Evolutionary conservation across 495 filamentous ascomycete species (phyloP).

Genomic region (Neurospora cerealis): DNA sequence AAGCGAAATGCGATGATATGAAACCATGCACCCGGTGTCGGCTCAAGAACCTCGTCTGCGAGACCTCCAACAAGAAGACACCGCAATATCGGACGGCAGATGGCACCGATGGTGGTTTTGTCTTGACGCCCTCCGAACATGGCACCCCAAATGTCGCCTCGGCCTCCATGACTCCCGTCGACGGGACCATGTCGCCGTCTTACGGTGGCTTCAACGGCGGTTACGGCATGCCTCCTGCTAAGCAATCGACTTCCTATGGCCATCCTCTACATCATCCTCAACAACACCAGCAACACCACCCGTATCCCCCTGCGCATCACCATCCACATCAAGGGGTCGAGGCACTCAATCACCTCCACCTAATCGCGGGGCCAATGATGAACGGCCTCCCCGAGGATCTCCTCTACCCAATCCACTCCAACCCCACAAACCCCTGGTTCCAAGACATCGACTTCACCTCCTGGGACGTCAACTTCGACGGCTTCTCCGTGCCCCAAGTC

Average conservation of each 20-base stretch:
- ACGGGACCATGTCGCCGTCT: neutral
- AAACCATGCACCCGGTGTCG: constrained; percentile 17
- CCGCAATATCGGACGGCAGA: constrained; percentile 6
- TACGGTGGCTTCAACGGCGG: neutral
- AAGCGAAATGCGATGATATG: constrained; percentile 17
- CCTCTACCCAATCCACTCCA: constrained; percentile 1
- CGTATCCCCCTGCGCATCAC: neutral
- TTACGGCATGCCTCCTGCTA: neutral
- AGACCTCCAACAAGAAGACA: constrained; percentile 2
- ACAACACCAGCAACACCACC: neutral
- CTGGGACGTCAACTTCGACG: constrained; percentile 12
- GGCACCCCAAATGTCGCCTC: neutral
- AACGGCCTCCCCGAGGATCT: constrained; percentile 5
- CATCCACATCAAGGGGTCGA: neutral
- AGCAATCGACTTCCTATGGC: neutral
- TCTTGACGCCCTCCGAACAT: neutral
- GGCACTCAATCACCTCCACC: neutral
- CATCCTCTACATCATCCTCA: neutral
- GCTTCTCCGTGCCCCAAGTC: constrained; percentile 8
- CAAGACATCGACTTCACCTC: constrained; percentile 14
- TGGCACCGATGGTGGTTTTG: neutral
- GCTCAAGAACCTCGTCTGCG: constrained; percentile 8
- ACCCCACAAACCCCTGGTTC: constrained; percentile 7
- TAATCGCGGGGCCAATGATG: neutral
- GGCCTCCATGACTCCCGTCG: neutral